Evolutionary conservation across 169 alveolate genomes (phyloP).

Genomic region (Cryptosporidium bovis): DNA sequence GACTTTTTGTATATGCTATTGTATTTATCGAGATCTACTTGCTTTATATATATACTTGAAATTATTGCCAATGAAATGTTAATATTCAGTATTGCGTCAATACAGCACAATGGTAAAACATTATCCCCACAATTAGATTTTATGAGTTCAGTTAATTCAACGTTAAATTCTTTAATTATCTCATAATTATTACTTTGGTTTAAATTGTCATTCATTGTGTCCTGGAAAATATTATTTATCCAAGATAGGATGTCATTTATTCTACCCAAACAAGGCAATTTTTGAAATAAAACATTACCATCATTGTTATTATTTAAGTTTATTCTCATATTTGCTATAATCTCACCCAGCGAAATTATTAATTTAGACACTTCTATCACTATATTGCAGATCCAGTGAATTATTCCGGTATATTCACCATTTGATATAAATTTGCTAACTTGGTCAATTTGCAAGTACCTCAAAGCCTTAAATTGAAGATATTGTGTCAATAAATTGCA

Average conservation of each 20-base stretch:
- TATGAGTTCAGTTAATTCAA: background rate
- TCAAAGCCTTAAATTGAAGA: slow-evolving; percentile 51
- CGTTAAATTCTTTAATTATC: slow-evolving; percentile 30
- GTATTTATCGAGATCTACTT: slow-evolving; percentile 1
- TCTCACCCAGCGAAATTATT: slow-evolving; percentile 2
- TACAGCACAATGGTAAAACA: slow-evolving; percentile 54
- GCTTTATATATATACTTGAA: slow-evolving; percentile 5
- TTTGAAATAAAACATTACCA: too few species aligned
- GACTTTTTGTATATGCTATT: slow-evolving; percentile 19
- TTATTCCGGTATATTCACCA: slow-evolving; percentile 38
- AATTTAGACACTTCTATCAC: slow-evolving; percentile 19
- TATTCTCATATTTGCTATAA: slow-evolving; percentile 4
- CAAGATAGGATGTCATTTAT: background rate
- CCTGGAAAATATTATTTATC: slow-evolving; percentile 26
- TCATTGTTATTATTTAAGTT: background rate
- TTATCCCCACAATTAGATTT: background rate
- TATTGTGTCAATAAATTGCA: slow-evolving; percentile 45
- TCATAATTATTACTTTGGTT: slow-evolving; percentile 45
- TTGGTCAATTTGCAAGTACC: slow-evolving; percentile 4
- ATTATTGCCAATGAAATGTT: slow-evolving; percentile 43
- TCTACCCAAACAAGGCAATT: slow-evolving; percentile 4
- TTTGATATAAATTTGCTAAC: background rate
- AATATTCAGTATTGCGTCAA: slow-evolving; percentile 67
- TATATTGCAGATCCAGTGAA: slow-evolving; percentile 55
- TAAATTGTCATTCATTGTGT: slow-evolving; percentile 27